Evolutionary conservation across 192 early-diverging fungal genomes (phyloP), one percentile per base, ranked within the genome.

Genomic region (Rhizoclosmatium sp.): DNA sequence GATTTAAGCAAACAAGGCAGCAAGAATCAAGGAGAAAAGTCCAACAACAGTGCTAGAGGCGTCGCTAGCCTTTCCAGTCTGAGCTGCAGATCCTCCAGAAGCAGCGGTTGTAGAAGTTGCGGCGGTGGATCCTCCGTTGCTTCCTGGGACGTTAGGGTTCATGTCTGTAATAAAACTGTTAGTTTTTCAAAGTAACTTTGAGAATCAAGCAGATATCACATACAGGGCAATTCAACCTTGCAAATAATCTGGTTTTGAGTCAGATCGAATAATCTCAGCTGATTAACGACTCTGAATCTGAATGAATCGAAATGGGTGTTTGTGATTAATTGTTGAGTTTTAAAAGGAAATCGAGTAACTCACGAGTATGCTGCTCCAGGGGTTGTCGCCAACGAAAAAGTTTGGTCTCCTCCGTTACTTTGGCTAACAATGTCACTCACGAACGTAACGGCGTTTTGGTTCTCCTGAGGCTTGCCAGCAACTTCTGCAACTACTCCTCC

Each of bases 241-340:
- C 75, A 76, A 76, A 76, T 45, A 41, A 78, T 14, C 47, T 78
- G 47, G 10, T 71, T 69, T 45, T 78, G 54, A 7, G 45, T 21
- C 23, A 61, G 3, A 48, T 80, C 78, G 71, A 80, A 80, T 4
- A 80, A 44, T 41, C 78, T 10, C 7, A 80, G 68, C 70, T 80
- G 59, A 61, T 80, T 80, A 61, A 80, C 59, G 61, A 56, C 64
- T n/a, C 72, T 73, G 71, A 80, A 80, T 41, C 69, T 71, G 70
- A 64, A 56, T 10, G 44, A 59, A 47, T 7, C 21, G n/a, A 56
- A 47, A 56, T 21, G 42, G n/a, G 9, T 61, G 46, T 16, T 69
- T 19, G 3, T 16, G 70, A 65, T 12, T n/a, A 76, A 66, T 10
- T 39, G 10, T 49, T 56, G 23, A 40, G 47, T 42, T 14, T 59